Percentiles rank a stretch among this genome's conserved stretches.
Evolutionary conservation across 2,329 filamentous ascomycete genomes (phyloP).

Genomic region (Trichoderma gracile): DNA sequence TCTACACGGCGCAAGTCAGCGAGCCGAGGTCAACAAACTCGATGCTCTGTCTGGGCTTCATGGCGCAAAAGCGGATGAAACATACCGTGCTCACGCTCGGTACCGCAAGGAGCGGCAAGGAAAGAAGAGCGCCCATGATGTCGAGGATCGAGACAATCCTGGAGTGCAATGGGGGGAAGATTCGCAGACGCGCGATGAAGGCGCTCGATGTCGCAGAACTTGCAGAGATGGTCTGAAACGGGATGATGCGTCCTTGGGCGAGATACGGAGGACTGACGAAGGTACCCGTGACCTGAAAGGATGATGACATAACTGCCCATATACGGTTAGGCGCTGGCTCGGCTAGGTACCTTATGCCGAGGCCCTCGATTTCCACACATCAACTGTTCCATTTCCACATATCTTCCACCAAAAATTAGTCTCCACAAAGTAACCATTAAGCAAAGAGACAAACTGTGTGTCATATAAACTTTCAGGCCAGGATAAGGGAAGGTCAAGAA

Average conservation of each 20-base stretch:
- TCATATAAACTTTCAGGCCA: too few species aligned
- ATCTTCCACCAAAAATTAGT: too few species aligned
- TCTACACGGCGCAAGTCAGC: constrained; percentile 45
- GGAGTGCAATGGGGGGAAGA: background rate
- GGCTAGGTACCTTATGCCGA: too few species aligned
- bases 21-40: background rate
- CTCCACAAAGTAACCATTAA: too few species aligned
- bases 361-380: too few species aligned
- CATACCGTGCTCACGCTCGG: constrained; percentile 84
- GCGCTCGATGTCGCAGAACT: background rate
- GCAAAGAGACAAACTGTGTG: too few species aligned
- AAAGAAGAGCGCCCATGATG: constrained; percentile 85
- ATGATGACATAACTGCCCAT: constrained; percentile 20
- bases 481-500: too few species aligned
- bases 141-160: background rate
- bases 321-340: background rate
- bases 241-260: constrained; percentile 1
- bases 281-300: constrained; percentile 8
- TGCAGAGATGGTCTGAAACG: background rate
- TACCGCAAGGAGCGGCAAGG: constrained; percentile 83
- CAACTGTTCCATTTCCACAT: too few species aligned
- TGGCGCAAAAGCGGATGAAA: constrained; percentile 35
- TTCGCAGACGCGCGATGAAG: constrained; percentile 4
- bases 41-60: background rate
- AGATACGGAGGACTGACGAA: background rate